Evolutionary conservation across 768 basidiomycete species (phyloP).

Genomic region (Mycena vitilis): DNA sequence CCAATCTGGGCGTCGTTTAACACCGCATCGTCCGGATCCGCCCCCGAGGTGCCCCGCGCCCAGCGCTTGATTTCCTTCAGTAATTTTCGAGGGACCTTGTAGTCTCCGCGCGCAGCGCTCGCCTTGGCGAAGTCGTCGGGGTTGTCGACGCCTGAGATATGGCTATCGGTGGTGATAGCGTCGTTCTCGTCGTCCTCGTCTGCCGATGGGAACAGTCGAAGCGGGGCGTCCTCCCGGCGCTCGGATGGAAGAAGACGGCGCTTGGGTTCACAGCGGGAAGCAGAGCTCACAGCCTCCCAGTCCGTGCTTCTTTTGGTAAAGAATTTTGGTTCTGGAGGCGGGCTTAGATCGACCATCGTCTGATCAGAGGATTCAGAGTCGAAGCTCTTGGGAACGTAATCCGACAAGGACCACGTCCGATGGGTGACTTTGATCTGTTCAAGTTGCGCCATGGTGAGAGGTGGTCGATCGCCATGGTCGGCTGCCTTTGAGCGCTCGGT

Average conservation of each 20-base stretch:
- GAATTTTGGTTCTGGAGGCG: too few species aligned
- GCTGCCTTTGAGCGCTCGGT: not conserved
- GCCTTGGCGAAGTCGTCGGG: conserved; percentile 7
- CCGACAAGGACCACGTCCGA: not conserved
- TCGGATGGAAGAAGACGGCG: conserved; percentile 21
- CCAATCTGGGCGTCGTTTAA: conserved; percentile 4
- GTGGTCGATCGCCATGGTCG: not conserved
- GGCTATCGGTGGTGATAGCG: conserved; percentile 2
- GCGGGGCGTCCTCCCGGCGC: not conserved
- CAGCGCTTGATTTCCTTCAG: conserved; percentile 2
- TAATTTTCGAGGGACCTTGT: not conserved
- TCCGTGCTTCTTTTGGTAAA: not conserved
- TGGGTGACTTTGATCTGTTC: not conserved
- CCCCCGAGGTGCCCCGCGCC: not conserved
- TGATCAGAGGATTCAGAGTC: not conserved
- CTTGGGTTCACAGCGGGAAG: conserved; percentile 10
- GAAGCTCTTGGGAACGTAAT: not conserved
- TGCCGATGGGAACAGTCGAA: not conserved
- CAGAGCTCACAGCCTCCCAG: conserved; percentile 6
- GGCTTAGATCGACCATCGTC: not conserved
- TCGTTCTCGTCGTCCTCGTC: conserved; percentile 11
- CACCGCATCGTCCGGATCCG: not conserved
- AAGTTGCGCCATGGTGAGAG: not conserved
- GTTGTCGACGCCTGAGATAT: conserved; percentile 9
- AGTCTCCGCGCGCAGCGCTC: not conserved